Percentiles rank a stretch among this genome's conserved stretches.
Conservation (phyloP, 73 alveolate genomes). For the Urostyla sp. region DNA sequence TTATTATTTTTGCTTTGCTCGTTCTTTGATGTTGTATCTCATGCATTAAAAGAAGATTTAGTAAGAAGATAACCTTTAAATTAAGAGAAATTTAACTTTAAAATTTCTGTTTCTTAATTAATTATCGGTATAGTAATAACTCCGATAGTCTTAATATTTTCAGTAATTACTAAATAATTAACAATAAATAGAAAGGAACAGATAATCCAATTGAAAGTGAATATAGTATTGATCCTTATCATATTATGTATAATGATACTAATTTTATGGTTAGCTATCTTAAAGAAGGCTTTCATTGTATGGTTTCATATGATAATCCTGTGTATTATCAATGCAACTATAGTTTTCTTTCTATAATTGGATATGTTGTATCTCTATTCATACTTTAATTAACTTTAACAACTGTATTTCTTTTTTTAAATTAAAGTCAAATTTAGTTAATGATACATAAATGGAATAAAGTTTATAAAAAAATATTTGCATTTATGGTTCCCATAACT, state of each 20-base stretch:
- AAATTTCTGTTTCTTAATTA: constrained; percentile 55
- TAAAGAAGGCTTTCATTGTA: constrained; percentile 47
- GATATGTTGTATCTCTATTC: constrained; percentile 50
- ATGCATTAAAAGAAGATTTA: constrained; percentile 52
- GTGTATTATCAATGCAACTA: constrained; percentile 30
- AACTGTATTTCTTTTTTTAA: background rate
- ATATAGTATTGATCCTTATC: constrained; percentile 37
- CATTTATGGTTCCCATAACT: constrained; percentile 61
- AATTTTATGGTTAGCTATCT: constrained; percentile 15
- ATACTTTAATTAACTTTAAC: constrained; percentile 22
- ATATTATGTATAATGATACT: background rate
- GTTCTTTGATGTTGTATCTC: constrained; percentile 52
- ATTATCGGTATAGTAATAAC: constrained; percentile 53
- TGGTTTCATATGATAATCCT: constrained; percentile 10
- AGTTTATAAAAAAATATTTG: constrained; percentile 35
- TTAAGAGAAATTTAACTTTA: constrained; percentile 63
- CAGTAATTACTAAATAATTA: background rate
- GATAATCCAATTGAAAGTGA: constrained; percentile 8
- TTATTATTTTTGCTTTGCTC: constrained; percentile 44
- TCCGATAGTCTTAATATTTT: constrained; percentile 56
- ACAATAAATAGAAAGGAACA: background rate
- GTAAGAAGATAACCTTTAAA: constrained; percentile 68
- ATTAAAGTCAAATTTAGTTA: background rate
- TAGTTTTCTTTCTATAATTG: constrained; percentile 41
- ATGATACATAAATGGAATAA: constrained; percentile 44